These are phyloP conservation scores for Naumovozyma dairenensis DNA, from an alignment of 805 yeast species.

Conservation along the genomic window DNA sequence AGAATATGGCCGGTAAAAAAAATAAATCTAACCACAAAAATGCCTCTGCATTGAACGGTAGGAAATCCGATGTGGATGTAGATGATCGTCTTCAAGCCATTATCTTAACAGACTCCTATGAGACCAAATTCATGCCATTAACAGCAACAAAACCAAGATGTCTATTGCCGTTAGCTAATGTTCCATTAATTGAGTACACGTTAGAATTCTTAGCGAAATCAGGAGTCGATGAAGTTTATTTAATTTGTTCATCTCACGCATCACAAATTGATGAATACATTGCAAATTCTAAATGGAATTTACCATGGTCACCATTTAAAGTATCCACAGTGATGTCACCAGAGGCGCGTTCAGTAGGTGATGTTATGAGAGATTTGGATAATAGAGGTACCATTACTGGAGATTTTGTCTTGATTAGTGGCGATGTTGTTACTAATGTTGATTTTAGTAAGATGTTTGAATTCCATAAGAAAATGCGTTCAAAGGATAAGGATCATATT, in stretches of 20 bases:
- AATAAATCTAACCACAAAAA: slow-evolving; percentile 14
- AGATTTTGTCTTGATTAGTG: slow-evolving; percentile 82
- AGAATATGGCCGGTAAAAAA: slow-evolving; percentile 23
- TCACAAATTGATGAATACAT: slow-evolving; percentile 79
- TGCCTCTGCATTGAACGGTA: slow-evolving; percentile 10
- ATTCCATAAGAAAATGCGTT: slow-evolving; percentile 62
- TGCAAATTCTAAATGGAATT: slow-evolving; percentile 59
- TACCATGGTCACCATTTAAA: slow-evolving; percentile 67
- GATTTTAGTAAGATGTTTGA: slow-evolving; percentile 66
- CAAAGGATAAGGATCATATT: slow-evolving; percentile 78
- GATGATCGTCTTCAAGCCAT: slow-evolving; percentile 85
- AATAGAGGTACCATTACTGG: slow-evolving; percentile 81
- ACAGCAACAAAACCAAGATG: slow-evolving; percentile 84
- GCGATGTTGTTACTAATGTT: slow-evolving; percentile 91
- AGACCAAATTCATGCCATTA: slow-evolving; percentile 86
- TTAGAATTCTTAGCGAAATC: slow-evolving; percentile 87
- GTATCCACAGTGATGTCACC: slow-evolving; percentile 71
- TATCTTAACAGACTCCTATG: slow-evolving; percentile 87
- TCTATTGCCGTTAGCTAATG: slow-evolving; percentile 81
- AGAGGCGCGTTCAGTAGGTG: slow-evolving; percentile 89
- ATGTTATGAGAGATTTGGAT: slow-evolving; percentile 93
- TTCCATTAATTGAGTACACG: slow-evolving; percentile 90
- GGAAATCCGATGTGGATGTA: slow-evolving; percentile 48
- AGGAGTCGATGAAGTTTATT: slow-evolving; percentile 78
- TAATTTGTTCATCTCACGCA: slow-evolving; percentile 87